Evolutionary conservation across 805 yeast species (phyloP).

Genomic region (Dipodascopsis uninucleata): DNA sequence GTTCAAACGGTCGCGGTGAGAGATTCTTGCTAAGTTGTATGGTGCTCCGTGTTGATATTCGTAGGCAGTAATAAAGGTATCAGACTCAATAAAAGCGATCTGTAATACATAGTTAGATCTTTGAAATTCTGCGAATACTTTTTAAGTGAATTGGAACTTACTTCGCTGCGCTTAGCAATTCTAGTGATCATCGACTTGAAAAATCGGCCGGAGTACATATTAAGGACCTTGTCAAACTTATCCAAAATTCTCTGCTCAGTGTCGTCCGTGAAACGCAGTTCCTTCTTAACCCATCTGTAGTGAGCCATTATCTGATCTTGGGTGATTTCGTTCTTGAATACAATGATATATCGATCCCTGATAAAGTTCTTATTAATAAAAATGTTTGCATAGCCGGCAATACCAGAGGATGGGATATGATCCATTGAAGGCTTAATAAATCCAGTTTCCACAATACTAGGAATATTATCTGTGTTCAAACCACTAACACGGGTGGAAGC

Average conservation of each 20-base stretch:
- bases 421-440: too few relatives aligned
- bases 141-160: background rate
- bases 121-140: background rate
- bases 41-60: conserved; percentile 16
- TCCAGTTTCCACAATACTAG: too few relatives aligned
- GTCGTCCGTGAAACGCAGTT: background rate
- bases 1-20: conserved; percentile 11
- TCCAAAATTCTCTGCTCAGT: conserved; percentile 5
- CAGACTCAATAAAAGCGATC: conserved; percentile 14
- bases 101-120: background rate
- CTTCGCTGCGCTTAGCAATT: conserved; percentile 25
- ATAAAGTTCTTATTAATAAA: conserved; percentile 4
- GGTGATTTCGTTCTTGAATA: conserved; percentile 7
- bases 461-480: too few relatives aligned
- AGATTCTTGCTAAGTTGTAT: conserved; percentile 20
- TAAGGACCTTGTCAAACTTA: conserved; percentile 5
- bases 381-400: conserved; percentile 2
- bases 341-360: conserved; percentile 13
- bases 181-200: conserved; percentile 2
- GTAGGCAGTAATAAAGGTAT: conserved; percentile 4
- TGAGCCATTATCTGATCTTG: conserved; percentile 5
- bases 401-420: too few relatives aligned
- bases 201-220: conserved; percentile 20
- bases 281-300: conserved; percentile 36
- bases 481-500: too few relatives aligned